Evolutionary conservation across 2,329 filamentous ascomycete genomes (phyloP).

Genomic region (Scedosporium boydii): DNA sequence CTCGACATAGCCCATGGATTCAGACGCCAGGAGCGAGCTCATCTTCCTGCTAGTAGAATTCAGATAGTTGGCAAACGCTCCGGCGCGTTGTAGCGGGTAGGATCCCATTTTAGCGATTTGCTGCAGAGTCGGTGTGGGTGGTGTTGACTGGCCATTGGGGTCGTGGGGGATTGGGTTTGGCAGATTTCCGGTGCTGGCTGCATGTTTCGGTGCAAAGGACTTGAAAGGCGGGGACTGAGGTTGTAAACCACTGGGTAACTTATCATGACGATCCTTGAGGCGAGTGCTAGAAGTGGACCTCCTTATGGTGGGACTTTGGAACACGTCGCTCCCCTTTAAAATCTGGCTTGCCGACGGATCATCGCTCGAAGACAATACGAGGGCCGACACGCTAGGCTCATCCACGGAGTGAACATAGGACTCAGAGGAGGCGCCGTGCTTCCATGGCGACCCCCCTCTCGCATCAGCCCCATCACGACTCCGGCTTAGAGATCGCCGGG

Average conservation of each 20-base stretch:
- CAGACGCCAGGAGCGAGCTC: constrained; percentile 72
- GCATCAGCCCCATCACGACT: constrained; percentile 32
- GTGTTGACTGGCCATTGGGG: background rate
- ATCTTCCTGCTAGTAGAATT: constrained; percentile 71
- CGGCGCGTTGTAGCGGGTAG: constrained; percentile 76
- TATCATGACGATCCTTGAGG: constrained; percentile 11
- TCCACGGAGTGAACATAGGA: constrained; percentile 70
- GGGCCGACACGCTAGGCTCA: constrained; percentile 62
- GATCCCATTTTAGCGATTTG: constrained; percentile 52
- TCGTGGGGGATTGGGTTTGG: constrained; percentile 19
- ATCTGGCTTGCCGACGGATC: constrained; percentile 89
- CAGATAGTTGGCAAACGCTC: constrained; percentile 73
- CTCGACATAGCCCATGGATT: constrained; percentile 93
- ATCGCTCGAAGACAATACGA: constrained; percentile 59
- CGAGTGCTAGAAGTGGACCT: constrained; percentile 33
- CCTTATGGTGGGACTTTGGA: constrained; percentile 65
- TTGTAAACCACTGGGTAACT: background rate
- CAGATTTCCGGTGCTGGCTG: constrained; percentile 29
- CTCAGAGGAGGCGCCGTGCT: constrained; percentile 54
- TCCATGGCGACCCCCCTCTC: constrained; percentile 27
- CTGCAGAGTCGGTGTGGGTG: constrained; percentile 34
- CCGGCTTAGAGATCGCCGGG: constrained; percentile 41
- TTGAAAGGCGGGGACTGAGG: constrained; percentile 3
- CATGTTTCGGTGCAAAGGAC: constrained; percentile 17
- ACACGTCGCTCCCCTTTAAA: constrained; percentile 76